Conservation (phyloP, 2,329 filamentous ascomycete species). For the Aspergillus sp. region DNA sequence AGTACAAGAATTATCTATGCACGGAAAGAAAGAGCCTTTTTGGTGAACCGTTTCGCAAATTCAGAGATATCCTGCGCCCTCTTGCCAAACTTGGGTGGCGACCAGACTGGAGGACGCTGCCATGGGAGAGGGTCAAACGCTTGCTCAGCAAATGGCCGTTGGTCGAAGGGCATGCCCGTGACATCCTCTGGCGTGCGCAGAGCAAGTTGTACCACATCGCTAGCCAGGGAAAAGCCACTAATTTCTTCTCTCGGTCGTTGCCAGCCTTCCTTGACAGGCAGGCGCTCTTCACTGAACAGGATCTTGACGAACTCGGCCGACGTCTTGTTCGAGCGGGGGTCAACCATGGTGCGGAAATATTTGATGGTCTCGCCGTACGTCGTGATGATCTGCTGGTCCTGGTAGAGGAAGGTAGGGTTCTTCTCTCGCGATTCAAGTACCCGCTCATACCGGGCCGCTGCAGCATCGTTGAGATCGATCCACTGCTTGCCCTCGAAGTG, state of each 20-base stretch:
- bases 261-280: constrained; percentile 4
- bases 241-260: background rate
- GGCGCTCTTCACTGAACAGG: constrained; percentile 1
- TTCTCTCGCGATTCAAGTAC: background rate
- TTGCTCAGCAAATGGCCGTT: background rate
- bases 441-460: background rate
- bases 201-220: background rate
- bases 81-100: background rate
- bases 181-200: background rate
- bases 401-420: constrained; percentile 2
- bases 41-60: background rate
- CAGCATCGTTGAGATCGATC: constrained; percentile 6
- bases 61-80: background rate
- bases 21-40: background rate
- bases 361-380: constrained; percentile 3
- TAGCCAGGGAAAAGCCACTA: background rate
- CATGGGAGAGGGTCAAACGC: constrained; percentile 1
- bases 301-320: constrained; percentile 3
- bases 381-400: constrained; percentile 1
- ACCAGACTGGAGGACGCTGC: background rate
- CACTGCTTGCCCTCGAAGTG: constrained; percentile 3
- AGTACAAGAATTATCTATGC: background rate
- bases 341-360: constrained; percentile 6
- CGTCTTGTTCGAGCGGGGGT: background rate
- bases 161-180: background rate